Evolutionary conservation across 163 green algal species (phyloP).

Genomic region (Prototheca cutis): DNA sequence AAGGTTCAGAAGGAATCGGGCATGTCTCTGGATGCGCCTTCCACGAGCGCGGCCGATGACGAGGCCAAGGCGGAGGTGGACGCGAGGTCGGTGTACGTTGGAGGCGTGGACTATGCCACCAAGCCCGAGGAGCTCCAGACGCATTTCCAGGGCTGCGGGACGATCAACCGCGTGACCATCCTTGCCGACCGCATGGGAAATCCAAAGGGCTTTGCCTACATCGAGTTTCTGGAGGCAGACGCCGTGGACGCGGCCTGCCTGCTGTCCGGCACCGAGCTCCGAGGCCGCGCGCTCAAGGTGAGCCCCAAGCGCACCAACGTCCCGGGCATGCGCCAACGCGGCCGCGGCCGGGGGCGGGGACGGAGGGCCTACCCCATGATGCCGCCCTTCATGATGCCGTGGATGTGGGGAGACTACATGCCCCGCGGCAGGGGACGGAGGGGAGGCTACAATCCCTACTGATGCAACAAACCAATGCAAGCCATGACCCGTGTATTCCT

Average conservation of each 20-base stretch:
- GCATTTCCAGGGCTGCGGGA: slow-evolving; percentile 77
- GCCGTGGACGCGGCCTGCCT: slow-evolving; percentile 81
- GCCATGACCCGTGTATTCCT: too few relatives aligned
- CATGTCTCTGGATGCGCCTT: slow-evolving; percentile 14
- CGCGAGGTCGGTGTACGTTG: slow-evolving; percentile 65
- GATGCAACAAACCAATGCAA: too few relatives aligned
- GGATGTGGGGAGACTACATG: slow-evolving; percentile 14
- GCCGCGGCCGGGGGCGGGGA: slow-evolving; percentile 29
- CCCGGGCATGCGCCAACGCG: slow-evolving; percentile 67
- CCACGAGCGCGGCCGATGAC: slow-evolving; percentile 8
- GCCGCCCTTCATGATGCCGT: slow-evolving; percentile 22
- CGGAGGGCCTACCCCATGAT: slow-evolving; percentile 23
- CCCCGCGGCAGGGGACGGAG: slow-evolving; percentile 8
- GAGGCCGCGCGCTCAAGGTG: slow-evolving; percentile 76
- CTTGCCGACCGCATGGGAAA: slow-evolving; percentile 82
- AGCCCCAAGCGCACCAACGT: slow-evolving; percentile 89
- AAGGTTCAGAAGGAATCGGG: slow-evolving; percentile 28
- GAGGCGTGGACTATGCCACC: slow-evolving; percentile 85
- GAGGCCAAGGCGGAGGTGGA: slow-evolving; percentile 62
- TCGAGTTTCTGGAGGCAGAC: slow-evolving; percentile 95
- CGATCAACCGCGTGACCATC: slow-evolving; percentile 97
- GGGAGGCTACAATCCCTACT: slow-evolving; percentile 11
- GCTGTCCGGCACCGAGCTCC: slow-evolving; percentile 71
- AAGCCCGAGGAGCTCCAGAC: slow-evolving; percentile 86
- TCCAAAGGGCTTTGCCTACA: slow-evolving; percentile 88